Evolutionary conservation across 495 filamentous ascomycete genomes (phyloP), one percentile per base, ranked within the genome.

Genomic region (Aspergillus cavernicola): DNA sequence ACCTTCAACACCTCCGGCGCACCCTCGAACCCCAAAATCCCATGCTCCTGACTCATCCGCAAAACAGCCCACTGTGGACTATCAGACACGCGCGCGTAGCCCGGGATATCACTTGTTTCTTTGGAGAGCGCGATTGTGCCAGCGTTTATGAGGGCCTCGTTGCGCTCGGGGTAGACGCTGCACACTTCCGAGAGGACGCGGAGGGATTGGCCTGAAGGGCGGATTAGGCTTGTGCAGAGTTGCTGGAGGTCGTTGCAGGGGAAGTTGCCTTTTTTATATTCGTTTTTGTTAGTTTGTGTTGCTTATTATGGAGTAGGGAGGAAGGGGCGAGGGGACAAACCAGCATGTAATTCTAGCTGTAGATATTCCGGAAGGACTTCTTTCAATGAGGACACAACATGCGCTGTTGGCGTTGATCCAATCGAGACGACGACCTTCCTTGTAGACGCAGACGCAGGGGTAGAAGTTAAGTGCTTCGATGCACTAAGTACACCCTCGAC

Each of bases 1-100:
- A 36, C 3, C 18, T 26, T 32, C 11, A 47, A 23, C 19, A 31
- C 44, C 11, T 4, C 4, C 9, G 44, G 31, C 15, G 36, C n/a
- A 1, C 23, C 22, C 6, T 36, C 32, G 0, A 49, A 22, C 4
- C 63, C 69, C 55, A 88, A 52, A 48, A 86, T 77, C 1, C 83
- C 84, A 66, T 87, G 85, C 63, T 87, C 85, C 66, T 88, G 85
- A 51, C 78, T 80, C 40, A 85, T 76, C 13, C 75, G 69, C 29
- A 77, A 79, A 4, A 87, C 81, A 56, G 79, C 57, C 85, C 84
- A 87, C 1, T 82, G 40, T 81, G 13, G 59, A 38, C 22, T 51
- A 42, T 35, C 56, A 26, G 23, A 16, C 0, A 59, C 40, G 2
- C 49, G 52, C 3, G 41, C 58, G 18, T 49, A 57, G 0, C 53